Evolutionary conservation across 2,329 filamentous ascomycete species (phyloP), one percentile per base, ranked within the genome.

Genomic region (Ophiostoma triangulosporum): DNA sequence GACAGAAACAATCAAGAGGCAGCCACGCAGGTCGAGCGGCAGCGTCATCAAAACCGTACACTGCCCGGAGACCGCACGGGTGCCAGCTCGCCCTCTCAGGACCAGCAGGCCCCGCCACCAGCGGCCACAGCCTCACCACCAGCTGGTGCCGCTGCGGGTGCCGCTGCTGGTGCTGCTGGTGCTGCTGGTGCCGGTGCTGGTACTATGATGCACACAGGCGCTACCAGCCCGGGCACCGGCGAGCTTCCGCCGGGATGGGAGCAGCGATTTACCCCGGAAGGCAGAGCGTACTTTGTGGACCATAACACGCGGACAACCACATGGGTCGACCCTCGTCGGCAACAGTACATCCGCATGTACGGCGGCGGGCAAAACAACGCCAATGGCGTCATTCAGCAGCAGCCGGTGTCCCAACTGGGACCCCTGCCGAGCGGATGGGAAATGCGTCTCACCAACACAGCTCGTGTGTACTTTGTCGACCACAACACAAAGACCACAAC

Each of bases 401-500:
- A 98, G 69, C 91, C 93, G 1, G 93, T 98, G 2, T 97, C 93
- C 2, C 93, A 98, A 67, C 78, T 98, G 46, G 93, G 93, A 4
- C 93, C 93, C 26, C 70, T 98, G 48, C 93, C 93, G 3, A 97
- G 93, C 64, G 93, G 93, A 3, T 98, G 93, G 93, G 93, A 98
- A 75, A 98, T 98, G 93, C 88, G 93, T 57, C 81, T 98, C 51
- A 98, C 93, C 52, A 97, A 98, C 69, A 98, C 93, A 14, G 93
- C 93, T 27, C 80, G 93, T 56, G 93, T 98, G 15, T 98, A 98
- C 71, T 98, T 98, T 68, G 93, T 98, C 45, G 93, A 98, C 64
- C 93, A 98, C 72, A 98, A 98, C 71, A 98, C 93, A 45, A 98
- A 98, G 75, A 98, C 93, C 0, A 98, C 93, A 3, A 98, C 93